phyloP scores from a whole-genome alignment of 78 protist species.

The Pirum gemmata region DNA sequence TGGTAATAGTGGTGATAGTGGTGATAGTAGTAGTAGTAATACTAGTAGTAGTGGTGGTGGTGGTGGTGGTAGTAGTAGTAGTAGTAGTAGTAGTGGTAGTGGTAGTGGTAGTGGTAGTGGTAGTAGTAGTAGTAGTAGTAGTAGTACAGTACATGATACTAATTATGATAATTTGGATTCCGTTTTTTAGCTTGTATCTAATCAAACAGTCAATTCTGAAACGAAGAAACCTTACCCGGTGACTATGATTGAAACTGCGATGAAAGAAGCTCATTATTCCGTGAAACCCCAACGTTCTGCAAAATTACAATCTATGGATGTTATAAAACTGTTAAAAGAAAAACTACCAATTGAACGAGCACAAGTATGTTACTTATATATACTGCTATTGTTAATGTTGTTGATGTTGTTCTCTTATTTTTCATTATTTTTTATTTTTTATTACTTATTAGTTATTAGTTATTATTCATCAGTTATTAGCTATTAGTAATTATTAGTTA shows the following conservation, averaged over 20 bases:
- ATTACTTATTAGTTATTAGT: too few species aligned
- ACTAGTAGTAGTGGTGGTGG: too few species aligned
- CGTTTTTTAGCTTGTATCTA: conserved; percentile 43
- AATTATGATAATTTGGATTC: background rate
- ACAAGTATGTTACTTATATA: too few species aligned
- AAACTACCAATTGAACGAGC: conserved; percentile 70
- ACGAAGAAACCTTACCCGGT: conserved; percentile 73
- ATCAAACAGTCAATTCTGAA: conserved; percentile 68
- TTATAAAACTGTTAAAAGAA: conserved; percentile 52
- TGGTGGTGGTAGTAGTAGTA: background rate
- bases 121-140: too few species aligned
- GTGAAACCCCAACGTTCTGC: conserved; percentile 55
- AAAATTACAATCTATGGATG: conserved; percentile 78
- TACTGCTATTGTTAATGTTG: too few species aligned
- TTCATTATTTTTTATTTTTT: too few species aligned
- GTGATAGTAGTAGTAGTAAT: too few species aligned
- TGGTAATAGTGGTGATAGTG: too few species aligned
- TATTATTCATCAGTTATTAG: too few species aligned
- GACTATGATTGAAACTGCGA: conserved; percentile 70
- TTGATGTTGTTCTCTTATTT: too few species aligned
- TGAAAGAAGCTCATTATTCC: conserved; percentile 72
- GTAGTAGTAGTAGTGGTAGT: background rate
- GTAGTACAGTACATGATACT: background rate
- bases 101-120: background rate
- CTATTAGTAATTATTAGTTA: too few species aligned